Evolutionary conservation across 1,284 basidiomycete species (phyloP).

Genomic region (Puccinia hordei): DNA sequence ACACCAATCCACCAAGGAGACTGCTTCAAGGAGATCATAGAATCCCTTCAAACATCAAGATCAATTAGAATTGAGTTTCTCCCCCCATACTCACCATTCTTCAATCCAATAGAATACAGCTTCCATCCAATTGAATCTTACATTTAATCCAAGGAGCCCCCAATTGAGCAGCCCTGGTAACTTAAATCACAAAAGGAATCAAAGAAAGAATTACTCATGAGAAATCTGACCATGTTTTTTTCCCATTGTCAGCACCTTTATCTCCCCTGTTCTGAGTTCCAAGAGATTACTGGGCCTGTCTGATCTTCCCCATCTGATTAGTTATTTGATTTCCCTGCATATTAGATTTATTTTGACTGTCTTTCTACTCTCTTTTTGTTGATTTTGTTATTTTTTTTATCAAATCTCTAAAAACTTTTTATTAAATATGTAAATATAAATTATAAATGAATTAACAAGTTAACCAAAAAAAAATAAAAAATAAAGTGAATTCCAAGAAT

Average conservation of each 20-base stretch:
- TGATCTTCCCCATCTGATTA: not conserved
- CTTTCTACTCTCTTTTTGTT: not conserved
- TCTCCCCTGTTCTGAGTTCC: not conserved
- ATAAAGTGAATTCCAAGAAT: too few relatives aligned
- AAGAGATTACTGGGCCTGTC: not conserved
- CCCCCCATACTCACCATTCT: conserved; percentile 16
- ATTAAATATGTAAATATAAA: not conserved
- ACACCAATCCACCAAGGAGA: conserved; percentile 6
- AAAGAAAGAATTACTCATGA: conserved; percentile 6
- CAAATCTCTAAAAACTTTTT: not conserved
- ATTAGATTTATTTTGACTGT: not conserved
- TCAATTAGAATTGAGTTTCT: not conserved
- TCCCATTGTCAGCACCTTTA: conserved; percentile 22
- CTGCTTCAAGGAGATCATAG: not conserved
- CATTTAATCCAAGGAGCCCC: conserved; percentile 12
- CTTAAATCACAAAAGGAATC: not conserved
- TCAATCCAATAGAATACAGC: conserved; percentile 3
- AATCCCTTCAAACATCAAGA: not conserved
- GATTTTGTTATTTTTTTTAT: not conserved
- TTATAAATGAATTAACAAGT: not conserved
- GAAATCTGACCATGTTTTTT: conserved; percentile 5
- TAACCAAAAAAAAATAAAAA: too few relatives aligned
- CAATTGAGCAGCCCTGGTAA: not conserved
- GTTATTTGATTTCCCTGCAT: too few relatives aligned
- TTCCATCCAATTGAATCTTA: conserved; percentile 23